phyloP scores from a whole-genome alignment of 2,329 filamentous ascomycete species.

The Colletotrichum chrysophilum region DNA sequence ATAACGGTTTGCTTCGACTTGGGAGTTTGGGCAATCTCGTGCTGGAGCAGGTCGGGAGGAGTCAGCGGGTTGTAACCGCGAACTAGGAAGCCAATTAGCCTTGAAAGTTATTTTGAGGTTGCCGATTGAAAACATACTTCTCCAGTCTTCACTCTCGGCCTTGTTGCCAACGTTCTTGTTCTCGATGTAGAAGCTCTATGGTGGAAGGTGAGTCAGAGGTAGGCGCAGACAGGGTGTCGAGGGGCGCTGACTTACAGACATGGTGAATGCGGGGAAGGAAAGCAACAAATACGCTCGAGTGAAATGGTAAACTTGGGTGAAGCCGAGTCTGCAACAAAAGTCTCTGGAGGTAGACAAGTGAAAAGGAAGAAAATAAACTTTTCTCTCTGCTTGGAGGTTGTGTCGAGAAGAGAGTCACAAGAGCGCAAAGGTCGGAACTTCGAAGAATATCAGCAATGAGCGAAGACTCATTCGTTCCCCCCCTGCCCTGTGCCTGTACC shows the following conservation, averaged over 20 bases:
- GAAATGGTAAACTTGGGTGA: neutral
- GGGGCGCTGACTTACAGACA: constrained; percentile 36
- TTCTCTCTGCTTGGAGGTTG: neutral
- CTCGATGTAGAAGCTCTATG: constrained; percentile 72
- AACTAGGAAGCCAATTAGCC: constrained; percentile 53
- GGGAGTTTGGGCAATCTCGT: constrained; percentile 76
- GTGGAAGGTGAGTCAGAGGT: constrained; percentile 28
- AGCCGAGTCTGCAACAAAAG: neutral
- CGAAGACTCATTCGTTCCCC: constrained; percentile 19
- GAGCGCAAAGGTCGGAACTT: neutral
- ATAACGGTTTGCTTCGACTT: constrained; percentile 66
- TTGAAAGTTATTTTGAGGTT: neutral
- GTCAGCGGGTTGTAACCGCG: constrained; percentile 93
- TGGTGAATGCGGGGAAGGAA: constrained; percentile 23
- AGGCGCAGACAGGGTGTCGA: neutral
- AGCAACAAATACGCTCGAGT: neutral
- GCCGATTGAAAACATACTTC: constrained; percentile 62
- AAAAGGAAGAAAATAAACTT: neutral
- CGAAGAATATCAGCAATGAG: constrained; percentile 6
- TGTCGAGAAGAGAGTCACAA: neutral
- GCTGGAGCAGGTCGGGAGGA: constrained; percentile 91
- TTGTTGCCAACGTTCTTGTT: constrained; percentile 82
- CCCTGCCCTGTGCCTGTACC: neutral
- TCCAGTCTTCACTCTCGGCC: constrained; percentile 78
- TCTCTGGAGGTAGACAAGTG: neutral